Conservation (phyloP, 345 rosid species). For the Citrus glauca region DNA sequence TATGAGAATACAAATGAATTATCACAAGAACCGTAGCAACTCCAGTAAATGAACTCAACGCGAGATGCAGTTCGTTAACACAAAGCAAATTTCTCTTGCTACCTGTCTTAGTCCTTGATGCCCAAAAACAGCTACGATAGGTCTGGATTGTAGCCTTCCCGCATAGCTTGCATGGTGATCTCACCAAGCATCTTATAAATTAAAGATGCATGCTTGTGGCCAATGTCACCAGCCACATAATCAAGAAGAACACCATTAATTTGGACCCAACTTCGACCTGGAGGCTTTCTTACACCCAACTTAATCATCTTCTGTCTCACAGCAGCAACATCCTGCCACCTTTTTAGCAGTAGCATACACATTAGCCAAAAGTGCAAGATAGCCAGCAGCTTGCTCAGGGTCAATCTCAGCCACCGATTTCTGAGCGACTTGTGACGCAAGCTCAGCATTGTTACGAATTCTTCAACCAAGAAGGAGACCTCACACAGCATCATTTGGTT, state of each 20-base stretch:
- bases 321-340: constrained; percentile 41
- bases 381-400: constrained; percentile 31
- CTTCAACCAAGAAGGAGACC: constrained; percentile 41
- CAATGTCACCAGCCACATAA: constrained; percentile 19
- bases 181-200: constrained; percentile 27
- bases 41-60: not conserved
- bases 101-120: not conserved
- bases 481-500: constrained; percentile 37
- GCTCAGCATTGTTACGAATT: constrained; percentile 31
- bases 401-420: constrained; percentile 27
- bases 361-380: constrained; percentile 38
- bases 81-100: not conserved
- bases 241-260: constrained; percentile 26
- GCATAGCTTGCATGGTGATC: constrained; percentile 21
- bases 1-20: not conserved
- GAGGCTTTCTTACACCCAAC: constrained; percentile 30
- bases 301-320: constrained; percentile 30
- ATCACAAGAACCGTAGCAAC: not conserved
- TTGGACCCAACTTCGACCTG: constrained; percentile 37
- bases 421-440: constrained; percentile 38
- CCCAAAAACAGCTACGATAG: not conserved
- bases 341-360: constrained; percentile 30
- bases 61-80: too few relatives aligned
- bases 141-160: constrained; percentile 19
- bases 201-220: constrained; percentile 15